These are phyloP conservation scores for Plenodomus biglobosus DNA, from an alignment of 2,329 filamentous ascomycete genomes.

Conservation along the genomic window DNA sequence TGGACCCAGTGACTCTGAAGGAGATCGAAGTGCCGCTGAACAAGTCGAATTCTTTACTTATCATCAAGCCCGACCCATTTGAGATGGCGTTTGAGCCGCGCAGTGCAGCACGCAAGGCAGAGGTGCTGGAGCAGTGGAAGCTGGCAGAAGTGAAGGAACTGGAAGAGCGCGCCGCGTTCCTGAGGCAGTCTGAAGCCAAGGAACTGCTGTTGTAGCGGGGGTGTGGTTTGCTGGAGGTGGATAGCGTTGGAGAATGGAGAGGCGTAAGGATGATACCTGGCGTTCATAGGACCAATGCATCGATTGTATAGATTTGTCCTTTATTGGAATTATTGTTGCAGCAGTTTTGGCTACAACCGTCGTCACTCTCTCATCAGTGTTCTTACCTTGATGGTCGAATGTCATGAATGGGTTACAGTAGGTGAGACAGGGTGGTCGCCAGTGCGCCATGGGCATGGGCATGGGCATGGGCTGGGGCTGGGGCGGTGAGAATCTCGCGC, in stretches of 20 bases:
- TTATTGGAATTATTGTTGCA: too few relatives aligned
- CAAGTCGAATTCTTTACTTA: constrained; percentile 59
- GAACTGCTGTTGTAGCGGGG: background rate
- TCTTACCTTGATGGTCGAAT: background rate
- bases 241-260: background rate
- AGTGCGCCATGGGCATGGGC: too few relatives aligned
- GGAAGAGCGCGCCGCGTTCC: constrained; percentile 41
- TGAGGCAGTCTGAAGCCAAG: constrained; percentile 23
- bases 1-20: constrained; percentile 46
- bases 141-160: constrained; percentile 42
- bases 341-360: too few relatives aligned
- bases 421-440: too few relatives aligned
- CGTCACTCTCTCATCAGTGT: background rate
- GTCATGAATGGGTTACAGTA: too few relatives aligned
- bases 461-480: too few relatives aligned
- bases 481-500: background rate
- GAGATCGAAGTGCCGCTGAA: constrained; percentile 50
- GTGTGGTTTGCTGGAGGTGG: background rate
- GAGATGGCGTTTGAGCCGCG: constrained; percentile 58
- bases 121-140: constrained; percentile 37
- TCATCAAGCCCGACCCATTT: constrained; percentile 60
- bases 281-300: background rate
- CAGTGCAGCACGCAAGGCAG: constrained; percentile 43
- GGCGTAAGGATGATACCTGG: constrained; percentile 4
- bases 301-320: background rate